Evolutionary conservation across 768 basidiomycete species (phyloP).

Genomic region (Candolleomyces efflorescens): DNA sequence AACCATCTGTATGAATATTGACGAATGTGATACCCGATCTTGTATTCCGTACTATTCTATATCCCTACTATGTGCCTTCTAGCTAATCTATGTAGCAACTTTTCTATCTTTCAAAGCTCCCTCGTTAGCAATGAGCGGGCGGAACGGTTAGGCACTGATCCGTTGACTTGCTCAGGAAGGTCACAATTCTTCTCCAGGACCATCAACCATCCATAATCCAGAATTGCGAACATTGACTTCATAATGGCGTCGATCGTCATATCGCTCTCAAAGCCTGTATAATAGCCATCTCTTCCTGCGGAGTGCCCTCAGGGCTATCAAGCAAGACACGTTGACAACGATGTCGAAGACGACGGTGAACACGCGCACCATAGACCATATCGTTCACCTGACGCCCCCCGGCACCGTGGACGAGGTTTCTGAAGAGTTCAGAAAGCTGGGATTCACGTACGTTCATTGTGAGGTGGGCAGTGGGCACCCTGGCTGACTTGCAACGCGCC

Average conservation of each 20-base stretch:
- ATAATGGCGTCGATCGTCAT: not conserved
- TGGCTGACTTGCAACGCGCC: not conserved
- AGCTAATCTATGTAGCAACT: not conserved
- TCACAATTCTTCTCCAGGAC: not conserved
- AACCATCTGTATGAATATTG: no score
- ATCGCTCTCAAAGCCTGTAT: not conserved
- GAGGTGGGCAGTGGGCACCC: not conserved
- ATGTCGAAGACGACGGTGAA: conserved; percentile 3
- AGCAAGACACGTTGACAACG: no score
- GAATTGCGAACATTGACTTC: not conserved
- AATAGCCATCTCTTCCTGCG: no score
- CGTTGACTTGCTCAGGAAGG: not conserved
- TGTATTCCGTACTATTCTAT: not conserved
- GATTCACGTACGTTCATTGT: conserved; percentile 55
- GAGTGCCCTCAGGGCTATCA: not conserved
- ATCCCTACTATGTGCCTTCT: not conserved
- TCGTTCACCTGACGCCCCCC: conserved; percentile 68
- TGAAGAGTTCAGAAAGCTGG: conserved; percentile 51
- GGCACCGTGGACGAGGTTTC: conserved; percentile 47
- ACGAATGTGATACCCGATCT: not conserved
- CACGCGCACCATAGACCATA: conserved; percentile 53
- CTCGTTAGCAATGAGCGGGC: not conserved
- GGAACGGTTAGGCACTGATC: not conserved
- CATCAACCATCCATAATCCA: not conserved
- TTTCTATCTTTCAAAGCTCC: not conserved